Evolutionary conservation across 768 basidiomycete species (phyloP).

Genomic region (Trametes punicea): DNA sequence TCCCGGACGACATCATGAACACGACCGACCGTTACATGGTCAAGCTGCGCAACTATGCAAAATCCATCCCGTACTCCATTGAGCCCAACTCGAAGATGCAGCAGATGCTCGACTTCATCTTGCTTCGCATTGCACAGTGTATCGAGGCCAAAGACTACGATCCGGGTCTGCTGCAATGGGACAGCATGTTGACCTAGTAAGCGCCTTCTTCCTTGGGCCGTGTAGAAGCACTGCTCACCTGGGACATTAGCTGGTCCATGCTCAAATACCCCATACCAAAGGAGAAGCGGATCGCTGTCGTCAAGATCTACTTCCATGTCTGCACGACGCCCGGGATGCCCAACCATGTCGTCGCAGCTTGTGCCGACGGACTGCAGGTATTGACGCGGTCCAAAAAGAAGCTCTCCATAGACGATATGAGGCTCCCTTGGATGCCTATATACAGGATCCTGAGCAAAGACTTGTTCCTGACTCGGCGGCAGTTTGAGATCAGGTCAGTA

Average conservation of each 20-base stretch:
- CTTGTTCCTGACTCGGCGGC: conserved; percentile 70
- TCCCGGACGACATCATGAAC: conserved; percentile 32
- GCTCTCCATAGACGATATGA: conserved; percentile 71
- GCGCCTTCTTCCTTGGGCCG: conserved; percentile 29
- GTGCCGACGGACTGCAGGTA: conserved; percentile 57
- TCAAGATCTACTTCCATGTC: conserved; percentile 77
- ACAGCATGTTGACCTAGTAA: conserved; percentile 69
- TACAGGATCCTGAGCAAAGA: conserved; percentile 68
- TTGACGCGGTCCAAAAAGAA: conserved; percentile 70
- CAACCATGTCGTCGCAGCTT: conserved; percentile 60
- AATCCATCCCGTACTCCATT: conserved; percentile 69
- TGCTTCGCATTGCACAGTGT: conserved; percentile 65
- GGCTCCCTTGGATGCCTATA: conserved; percentile 80
- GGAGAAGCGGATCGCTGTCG: conserved; percentile 67
- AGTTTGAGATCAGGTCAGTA: conserved; percentile 75
- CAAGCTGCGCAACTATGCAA: conserved; percentile 62
- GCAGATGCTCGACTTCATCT: conserved; percentile 69
- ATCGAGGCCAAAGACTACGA: conserved; percentile 81
- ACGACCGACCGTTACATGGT: conserved; percentile 47
- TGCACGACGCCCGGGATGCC: conserved; percentile 77
- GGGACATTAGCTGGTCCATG: conserved; percentile 62
- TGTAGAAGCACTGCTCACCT: conserved; percentile 6
- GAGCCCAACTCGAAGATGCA: conserved; percentile 77
- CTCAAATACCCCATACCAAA: conserved; percentile 87
- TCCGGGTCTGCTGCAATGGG: conserved; percentile 77